Conservation (phyloP, 192 early-diverging fungal species). For the Kickxella alabastrina region DNA sequence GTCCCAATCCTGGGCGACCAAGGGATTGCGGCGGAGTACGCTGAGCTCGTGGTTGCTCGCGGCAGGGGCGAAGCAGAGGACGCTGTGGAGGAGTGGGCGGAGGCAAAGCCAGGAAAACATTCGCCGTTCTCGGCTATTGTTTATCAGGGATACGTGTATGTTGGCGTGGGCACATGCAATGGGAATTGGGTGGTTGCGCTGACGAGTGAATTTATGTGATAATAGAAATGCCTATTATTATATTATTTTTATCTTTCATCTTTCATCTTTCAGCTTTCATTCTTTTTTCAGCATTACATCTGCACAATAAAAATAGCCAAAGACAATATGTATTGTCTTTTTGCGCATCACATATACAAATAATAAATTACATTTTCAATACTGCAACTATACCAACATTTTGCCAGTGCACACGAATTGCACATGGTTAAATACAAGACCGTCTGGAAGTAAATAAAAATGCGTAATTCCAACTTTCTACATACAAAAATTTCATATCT, state of each 20-base stretch:
- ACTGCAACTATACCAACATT: no score
- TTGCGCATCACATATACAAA: no score
- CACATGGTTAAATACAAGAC: no score
- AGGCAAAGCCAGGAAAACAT: neutral
- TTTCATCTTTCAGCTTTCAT: neutral
- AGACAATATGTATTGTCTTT: no score
- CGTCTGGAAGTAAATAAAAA: no score
- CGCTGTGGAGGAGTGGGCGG: conserved; percentile 1
- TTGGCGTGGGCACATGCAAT: conserved; percentile 9
- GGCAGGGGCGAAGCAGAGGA: neutral
- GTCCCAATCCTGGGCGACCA: neutral
- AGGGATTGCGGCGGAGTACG: neutral
- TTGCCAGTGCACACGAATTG: no score
- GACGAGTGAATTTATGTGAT: conserved; percentile 14
- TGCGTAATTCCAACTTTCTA: no score
- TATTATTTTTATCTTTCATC: neutral
- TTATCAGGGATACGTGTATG: conserved; percentile 3
- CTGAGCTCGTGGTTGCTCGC: neutral
- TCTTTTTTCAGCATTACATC: neutral
- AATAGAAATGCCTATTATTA: neutral
- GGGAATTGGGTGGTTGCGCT: conserved; percentile 7
- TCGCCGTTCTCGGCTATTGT: conserved; percentile 3
- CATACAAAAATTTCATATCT: no score
- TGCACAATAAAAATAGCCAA: no score
- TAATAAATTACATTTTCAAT: no score